phyloP scores from a whole-genome alignment of 352 stramenopile genomes.

The Globisporangium apiculatum region DNA sequence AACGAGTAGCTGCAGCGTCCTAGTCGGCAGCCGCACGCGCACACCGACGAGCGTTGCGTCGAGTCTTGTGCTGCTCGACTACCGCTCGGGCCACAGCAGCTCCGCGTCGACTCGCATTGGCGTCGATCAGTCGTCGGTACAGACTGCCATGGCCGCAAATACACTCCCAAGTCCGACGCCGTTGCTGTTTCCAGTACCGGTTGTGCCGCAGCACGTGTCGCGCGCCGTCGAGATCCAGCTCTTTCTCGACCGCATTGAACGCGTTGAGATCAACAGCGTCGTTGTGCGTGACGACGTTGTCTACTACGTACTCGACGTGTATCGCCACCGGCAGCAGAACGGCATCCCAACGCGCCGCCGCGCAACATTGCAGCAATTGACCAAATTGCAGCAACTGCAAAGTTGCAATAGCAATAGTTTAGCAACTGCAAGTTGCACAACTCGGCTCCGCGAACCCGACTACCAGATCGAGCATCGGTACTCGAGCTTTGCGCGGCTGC shows the following conservation, averaged over 20 bases:
- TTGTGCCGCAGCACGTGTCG: constrained; percentile 46
- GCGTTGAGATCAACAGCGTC: constrained; percentile 43
- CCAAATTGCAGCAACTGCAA: background rate
- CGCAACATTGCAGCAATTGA: constrained; percentile 4
- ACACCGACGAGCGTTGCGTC: background rate
- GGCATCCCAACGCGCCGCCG: constrained; percentile 27
- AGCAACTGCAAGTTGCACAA: constrained; percentile 2
- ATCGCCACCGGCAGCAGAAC: constrained; percentile 47
- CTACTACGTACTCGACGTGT: constrained; percentile 60
- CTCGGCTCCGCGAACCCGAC: constrained; percentile 20
- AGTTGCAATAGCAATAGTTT: constrained; percentile 4
- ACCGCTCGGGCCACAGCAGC: background rate
- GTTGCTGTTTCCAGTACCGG: constrained; percentile 31
- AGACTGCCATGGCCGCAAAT: constrained; percentile 17
- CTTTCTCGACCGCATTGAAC: constrained; percentile 54
- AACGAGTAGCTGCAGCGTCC: background rate
- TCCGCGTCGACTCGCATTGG: background rate
- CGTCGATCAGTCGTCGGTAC: constrained; percentile 11
- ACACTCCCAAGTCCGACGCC: constrained; percentile 22
- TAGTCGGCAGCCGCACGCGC: background rate
- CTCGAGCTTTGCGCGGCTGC: constrained; percentile 50
- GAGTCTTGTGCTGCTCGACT: constrained; percentile 8
- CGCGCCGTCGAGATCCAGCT: constrained; percentile 44
- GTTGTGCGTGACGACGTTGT: constrained; percentile 39
- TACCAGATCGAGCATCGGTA: constrained; percentile 63